A percentile compares a stretch with the other conserved stretches of the same genome.
These are phyloP conservation scores for Diutina mesorugosa DNA, from an alignment of 1,139 yeast species.

Conservation along the genomic window DNA sequence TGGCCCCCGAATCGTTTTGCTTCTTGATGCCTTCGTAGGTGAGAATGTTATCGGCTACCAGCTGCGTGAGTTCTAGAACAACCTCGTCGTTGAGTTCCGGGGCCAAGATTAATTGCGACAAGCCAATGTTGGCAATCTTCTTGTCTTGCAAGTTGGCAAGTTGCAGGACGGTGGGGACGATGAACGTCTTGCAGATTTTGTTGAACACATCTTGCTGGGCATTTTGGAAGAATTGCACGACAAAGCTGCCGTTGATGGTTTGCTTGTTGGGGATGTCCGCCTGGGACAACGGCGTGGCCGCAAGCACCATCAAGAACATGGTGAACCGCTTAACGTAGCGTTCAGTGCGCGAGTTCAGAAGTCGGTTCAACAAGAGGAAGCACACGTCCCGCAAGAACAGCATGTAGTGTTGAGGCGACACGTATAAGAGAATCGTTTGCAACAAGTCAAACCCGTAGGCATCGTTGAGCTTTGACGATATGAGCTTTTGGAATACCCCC, in stretches of 20 bases:
- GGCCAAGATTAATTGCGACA: conserved; percentile 37
- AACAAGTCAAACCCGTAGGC: conserved; percentile 73
- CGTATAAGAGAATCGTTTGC: conserved; percentile 48
- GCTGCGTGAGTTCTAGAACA: conserved; percentile 37
- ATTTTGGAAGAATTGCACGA: conserved; percentile 42
- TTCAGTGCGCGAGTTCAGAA: conserved; percentile 74
- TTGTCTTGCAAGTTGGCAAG: conserved; percentile 63
- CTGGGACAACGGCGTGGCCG: conserved; percentile 23
- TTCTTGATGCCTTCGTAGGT: conserved; percentile 24
- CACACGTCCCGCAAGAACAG: conserved; percentile 65
- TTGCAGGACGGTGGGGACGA: conserved; percentile 54
- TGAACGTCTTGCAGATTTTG: conserved; percentile 48
- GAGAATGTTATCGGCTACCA: conserved; percentile 32
- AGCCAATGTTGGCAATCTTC: conserved; percentile 65
- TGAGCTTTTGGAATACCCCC: conserved; percentile 92
- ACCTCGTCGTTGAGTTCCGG: conserved; percentile 14
- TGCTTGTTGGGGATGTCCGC: conserved; percentile 9
- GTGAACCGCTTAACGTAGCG: conserved; percentile 65
- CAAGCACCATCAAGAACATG: conserved; percentile 45
- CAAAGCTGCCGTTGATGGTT: conserved; percentile 33
- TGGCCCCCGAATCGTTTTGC: conserved; percentile 8
- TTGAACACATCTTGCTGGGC: conserved; percentile 57
- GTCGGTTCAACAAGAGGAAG: conserved; percentile 60
- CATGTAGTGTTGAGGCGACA: conserved; percentile 38
- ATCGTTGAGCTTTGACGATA: conserved; percentile 77